These are phyloP conservation scores for Metarhizium rileyi DNA, from an alignment of 2,329 filamentous ascomycete species.

Conservation along the genomic window DNA sequence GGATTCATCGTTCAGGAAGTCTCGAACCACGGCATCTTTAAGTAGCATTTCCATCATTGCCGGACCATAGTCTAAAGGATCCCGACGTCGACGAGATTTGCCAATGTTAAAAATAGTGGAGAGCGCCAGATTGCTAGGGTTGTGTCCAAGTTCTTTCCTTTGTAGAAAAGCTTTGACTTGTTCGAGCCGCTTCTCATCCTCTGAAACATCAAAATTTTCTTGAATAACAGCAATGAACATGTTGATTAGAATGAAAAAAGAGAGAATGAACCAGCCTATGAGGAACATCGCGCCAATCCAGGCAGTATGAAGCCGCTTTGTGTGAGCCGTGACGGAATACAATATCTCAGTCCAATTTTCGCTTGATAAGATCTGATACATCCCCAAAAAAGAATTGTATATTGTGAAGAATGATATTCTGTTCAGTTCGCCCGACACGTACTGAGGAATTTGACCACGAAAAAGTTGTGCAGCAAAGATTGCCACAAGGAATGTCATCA, in stretches of 20 bases:
- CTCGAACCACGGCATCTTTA: constrained; percentile 88
- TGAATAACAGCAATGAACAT: constrained; percentile 99
- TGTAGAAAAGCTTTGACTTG: constrained; percentile 94
- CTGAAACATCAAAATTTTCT: constrained; percentile 97
- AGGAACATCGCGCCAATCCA: constrained; percentile 92
- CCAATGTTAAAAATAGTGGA: constrained; percentile 59
- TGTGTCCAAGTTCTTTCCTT: constrained; percentile 71
- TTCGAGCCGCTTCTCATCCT: constrained; percentile 94
- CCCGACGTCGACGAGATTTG: constrained; percentile 51
- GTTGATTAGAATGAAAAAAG: constrained; percentile 93
- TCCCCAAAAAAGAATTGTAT: constrained; percentile 91
- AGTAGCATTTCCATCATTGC: constrained; percentile 93
- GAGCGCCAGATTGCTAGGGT: constrained; percentile 65
- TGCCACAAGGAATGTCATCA: constrained; percentile 87
- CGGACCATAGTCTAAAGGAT: constrained; percentile 84
- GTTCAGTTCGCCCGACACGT: constrained; percentile 52
- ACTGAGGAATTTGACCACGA: constrained; percentile 66
- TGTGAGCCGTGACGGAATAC: constrained; percentile 68
- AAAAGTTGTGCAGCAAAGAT: constrained; percentile 93
- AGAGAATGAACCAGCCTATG: constrained; percentile 89
- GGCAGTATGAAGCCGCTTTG: constrained; percentile 56
- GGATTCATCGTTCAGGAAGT: constrained; percentile 77
- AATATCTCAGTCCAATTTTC: constrained; percentile 91
- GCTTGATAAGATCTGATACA: constrained; percentile 94
- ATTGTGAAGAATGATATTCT: constrained; percentile 77